Percentiles rank a stretch among this genome's conserved stretches.
These are phyloP conservation scores for Xylariomycetidae sp. DNA, from an alignment of 2,329 filamentous ascomycete species.

Conservation along the genomic window DNA sequence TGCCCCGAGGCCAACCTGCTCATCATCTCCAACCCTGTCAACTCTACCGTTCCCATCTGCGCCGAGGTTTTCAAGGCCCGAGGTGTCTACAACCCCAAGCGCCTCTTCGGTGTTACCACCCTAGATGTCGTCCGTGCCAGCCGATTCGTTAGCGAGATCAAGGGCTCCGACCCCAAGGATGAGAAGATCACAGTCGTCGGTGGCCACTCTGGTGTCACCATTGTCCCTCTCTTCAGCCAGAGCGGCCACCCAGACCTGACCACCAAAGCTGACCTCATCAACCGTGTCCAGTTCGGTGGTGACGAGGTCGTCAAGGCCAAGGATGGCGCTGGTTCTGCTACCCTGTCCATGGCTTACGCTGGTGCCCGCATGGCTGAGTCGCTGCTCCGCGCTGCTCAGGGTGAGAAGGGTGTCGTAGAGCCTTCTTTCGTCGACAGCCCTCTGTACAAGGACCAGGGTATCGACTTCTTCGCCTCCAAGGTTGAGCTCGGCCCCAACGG, in stretches of 20 bases:
- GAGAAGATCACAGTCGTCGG: constrained; percentile 96
- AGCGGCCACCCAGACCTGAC: constrained; percentile 79
- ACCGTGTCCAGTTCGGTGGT: constrained; percentile 97
- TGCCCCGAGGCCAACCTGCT: constrained; percentile 91
- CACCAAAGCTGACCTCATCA: constrained; percentile 74
- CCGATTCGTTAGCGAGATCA: constrained; percentile 95
- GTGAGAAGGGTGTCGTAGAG: constrained; percentile 93
- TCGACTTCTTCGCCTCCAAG: constrained; percentile 93
- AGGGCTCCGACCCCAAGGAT: constrained; percentile 81
- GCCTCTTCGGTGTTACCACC: constrained; percentile 98
- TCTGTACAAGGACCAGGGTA: constrained; percentile 96
- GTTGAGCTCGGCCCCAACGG: constrained; percentile 96
- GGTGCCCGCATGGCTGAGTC: constrained; percentile 82
- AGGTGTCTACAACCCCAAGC: constrained; percentile 98
- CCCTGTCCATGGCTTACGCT: constrained; percentile 98
- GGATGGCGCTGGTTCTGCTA: constrained; percentile 94
- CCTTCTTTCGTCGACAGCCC: constrained; percentile 96
- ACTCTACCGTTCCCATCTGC: constrained; percentile 98
- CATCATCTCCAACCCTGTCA: constrained; percentile 98
- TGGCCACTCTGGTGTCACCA: constrained; percentile 96
- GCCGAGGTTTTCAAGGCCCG: constrained; percentile 93
- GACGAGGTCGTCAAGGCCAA: constrained; percentile 99
- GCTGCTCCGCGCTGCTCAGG: constrained; percentile 85
- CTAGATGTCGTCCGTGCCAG: constrained; percentile 97
- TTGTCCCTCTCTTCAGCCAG: constrained; percentile 96